Conservation (phyloP, 2,329 filamentous ascomycete genomes). For the Neocucurbitaria cava region DNA sequence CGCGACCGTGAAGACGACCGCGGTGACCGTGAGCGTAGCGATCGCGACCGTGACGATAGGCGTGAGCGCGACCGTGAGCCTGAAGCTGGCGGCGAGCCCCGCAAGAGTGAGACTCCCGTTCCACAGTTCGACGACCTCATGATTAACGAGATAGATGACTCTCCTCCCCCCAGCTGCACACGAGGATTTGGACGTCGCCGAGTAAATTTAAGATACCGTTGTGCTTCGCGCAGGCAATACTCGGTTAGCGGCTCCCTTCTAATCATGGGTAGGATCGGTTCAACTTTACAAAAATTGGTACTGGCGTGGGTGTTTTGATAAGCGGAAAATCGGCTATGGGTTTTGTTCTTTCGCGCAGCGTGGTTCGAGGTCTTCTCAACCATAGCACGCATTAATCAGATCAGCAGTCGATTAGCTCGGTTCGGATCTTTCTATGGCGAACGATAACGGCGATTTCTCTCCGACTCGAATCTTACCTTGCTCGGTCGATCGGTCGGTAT, state of each 20-base stretch:
- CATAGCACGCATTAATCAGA: constrained; percentile 44
- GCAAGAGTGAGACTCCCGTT: constrained; percentile 71
- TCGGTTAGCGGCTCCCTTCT: constrained; percentile 18
- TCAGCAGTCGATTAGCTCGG: constrained; percentile 42
- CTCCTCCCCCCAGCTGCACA: constrained; percentile 77
- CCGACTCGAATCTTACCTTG: constrained; percentile 3
- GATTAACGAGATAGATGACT: constrained; percentile 65
- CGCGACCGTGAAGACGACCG: constrained; percentile 69
- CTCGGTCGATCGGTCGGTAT: constrained; percentile 42
- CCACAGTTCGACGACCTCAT: constrained; percentile 26
- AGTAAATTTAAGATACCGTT: constrained; percentile 55
- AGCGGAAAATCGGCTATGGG: constrained; percentile 30
- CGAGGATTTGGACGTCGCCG: constrained; percentile 95
- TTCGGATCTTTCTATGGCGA: constrained; percentile 43
- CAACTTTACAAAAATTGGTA: constrained; percentile 27
- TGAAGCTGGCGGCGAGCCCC: constrained; percentile 82
- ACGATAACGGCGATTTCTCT: constrained; percentile 45
- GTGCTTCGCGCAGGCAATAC: constrained; percentile 17
- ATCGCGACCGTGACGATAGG: constrained; percentile 59
- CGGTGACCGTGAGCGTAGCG: constrained; percentile 56
- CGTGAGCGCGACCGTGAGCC: constrained; percentile 66
- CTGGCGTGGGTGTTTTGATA: constrained; percentile 29
- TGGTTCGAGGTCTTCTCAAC: constrained; percentile 31
- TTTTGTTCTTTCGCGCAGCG: constrained; percentile 33
- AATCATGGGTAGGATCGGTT: constrained; percentile 21